phyloP scores from a whole-genome alignment of 73 alveolate genomes.

The Paramecium biaurelia region DNA sequence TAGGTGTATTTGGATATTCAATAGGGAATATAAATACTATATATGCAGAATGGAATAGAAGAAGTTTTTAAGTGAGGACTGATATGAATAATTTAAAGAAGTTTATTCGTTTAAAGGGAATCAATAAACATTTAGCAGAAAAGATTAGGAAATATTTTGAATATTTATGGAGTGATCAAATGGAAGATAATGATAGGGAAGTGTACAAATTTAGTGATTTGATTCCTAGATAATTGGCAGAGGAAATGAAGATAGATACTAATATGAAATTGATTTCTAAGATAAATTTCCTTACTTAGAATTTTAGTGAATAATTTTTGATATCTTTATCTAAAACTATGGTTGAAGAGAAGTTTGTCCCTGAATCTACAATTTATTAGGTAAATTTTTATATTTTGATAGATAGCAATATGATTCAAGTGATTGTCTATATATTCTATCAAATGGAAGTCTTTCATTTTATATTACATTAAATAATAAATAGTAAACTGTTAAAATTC shows the following conservation, averaged over 20 bases:
- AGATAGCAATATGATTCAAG: background rate
- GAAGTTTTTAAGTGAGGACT: background rate
- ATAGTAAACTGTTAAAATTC: background rate
- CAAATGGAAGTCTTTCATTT: background rate
- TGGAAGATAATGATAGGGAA: constrained; percentile 31
- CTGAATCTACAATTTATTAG: background rate
- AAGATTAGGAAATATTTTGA: constrained; percentile 35
- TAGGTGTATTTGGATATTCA: constrained; percentile 48
- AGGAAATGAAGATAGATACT: constrained; percentile 10
- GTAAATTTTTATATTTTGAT: background rate
- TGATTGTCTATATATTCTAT: background rate
- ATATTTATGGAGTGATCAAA: constrained; percentile 35
- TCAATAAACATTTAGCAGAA: constrained; percentile 1
- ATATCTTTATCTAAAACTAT: background rate
- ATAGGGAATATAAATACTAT: constrained; percentile 22
- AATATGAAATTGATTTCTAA: background rate
- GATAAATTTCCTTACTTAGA: background rate
- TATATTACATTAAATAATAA: background rate
- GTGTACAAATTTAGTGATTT: background rate
- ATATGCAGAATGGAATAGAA: constrained; percentile 22
- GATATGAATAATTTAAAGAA: constrained; percentile 38
- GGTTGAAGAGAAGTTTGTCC: constrained; percentile 25
- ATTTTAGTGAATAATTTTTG: constrained; percentile 18
- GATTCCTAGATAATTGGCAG: background rate
- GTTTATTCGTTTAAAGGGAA: background rate